Base-by-base conservation (phyloP, 2,329 filamentous ascomycete genomes). In the Colletotrichum spinosum region DNA sequence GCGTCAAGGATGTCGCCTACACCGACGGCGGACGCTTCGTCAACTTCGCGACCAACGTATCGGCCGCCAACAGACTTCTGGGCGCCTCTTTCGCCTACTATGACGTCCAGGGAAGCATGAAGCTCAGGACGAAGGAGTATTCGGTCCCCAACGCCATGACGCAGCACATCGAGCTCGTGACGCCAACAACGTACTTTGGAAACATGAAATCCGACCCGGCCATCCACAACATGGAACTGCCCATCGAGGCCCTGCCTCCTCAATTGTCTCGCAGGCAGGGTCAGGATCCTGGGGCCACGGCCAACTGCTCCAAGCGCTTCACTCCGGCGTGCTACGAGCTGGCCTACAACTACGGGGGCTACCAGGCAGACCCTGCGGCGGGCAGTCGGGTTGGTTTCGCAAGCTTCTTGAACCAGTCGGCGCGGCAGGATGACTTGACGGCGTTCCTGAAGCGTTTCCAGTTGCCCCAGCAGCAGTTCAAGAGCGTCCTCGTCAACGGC, bases 331-430 rank as follows among this genome's bases (percentile, higher is more conserved):
- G 84, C 67, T 66, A 85, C 59, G 80, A 81, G 69, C 69, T 79
- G 67, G 74, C 84, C 41, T 86, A 86, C 76, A 82, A 82, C 67
- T 77, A 83, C 58, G 77, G 78, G 52, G 71, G 76, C 66, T 85
- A 86, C 72, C 78, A 76, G 41, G 76, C 81, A 10, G 75, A 80
- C 37, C 72, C 77, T 8, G 74, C 75, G 8, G 78, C 78, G 12
- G 83, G 84, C 2, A 85, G 81, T 70, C 78, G 78, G 17, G 76
- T 85, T 12, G 83, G 78, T 15, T 86, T 87, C 68, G 80, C 79
- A 41, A 82, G 79, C 58, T 87, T 86, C 72, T 73, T 86, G 15
- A 83, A 85, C 70, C 70, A 86, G 69, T 82, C 80, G 11, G 83
- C 85, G 34, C 76, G 77, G 35, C 81, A 81, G 69, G 70, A 71